These are phyloP conservation scores for Mycena vitilis DNA, from an alignment of 768 basidiomycete genomes.

Conservation along the genomic window DNA sequence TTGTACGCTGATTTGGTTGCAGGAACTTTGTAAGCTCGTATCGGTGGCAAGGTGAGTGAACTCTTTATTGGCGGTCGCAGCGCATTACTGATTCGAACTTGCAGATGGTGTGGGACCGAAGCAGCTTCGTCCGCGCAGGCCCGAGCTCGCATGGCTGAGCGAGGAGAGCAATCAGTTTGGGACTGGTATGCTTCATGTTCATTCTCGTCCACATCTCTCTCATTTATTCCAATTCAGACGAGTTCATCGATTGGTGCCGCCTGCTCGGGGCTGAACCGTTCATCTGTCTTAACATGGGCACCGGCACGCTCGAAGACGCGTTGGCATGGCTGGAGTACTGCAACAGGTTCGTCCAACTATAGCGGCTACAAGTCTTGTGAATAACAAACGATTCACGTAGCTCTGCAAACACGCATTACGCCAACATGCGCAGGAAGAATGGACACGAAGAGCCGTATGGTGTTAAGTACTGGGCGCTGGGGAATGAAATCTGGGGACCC, in stretches of 20 bases:
- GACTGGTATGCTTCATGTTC: conserved; percentile 49
- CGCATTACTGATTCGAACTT: background rate
- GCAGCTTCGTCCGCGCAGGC: conserved; percentile 60
- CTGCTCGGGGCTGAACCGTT: conserved; percentile 65
- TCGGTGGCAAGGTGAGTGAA: conserved; percentile 58
- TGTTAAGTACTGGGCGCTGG: conserved; percentile 59
- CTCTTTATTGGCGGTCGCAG: background rate
- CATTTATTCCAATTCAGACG: conserved; percentile 41
- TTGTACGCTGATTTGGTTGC: background rate
- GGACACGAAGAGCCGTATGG: conserved; percentile 67
- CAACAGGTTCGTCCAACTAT: conserved; percentile 53
- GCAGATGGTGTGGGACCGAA: conserved; percentile 66
- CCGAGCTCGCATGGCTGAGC: conserved; percentile 70
- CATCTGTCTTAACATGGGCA: conserved; percentile 74
- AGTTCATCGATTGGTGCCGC: conserved; percentile 69
- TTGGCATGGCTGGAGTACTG: conserved; percentile 74
- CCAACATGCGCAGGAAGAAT: conserved; percentile 68
- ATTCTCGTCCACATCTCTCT: background rate
- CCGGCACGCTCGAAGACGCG: conserved; percentile 70
- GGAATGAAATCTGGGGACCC: conserved; percentile 69
- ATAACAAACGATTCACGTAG: conserved; percentile 36
- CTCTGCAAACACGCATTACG: conserved; percentile 59
- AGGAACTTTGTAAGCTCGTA: conserved; percentile 68
- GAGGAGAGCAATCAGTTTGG: conserved; percentile 74
- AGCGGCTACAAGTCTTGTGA: no score